Evolutionary conservation across 192 early-diverging fungal species (phyloP), one percentile per base, ranked within the genome.

Genomic region (Endogone sp.): DNA sequence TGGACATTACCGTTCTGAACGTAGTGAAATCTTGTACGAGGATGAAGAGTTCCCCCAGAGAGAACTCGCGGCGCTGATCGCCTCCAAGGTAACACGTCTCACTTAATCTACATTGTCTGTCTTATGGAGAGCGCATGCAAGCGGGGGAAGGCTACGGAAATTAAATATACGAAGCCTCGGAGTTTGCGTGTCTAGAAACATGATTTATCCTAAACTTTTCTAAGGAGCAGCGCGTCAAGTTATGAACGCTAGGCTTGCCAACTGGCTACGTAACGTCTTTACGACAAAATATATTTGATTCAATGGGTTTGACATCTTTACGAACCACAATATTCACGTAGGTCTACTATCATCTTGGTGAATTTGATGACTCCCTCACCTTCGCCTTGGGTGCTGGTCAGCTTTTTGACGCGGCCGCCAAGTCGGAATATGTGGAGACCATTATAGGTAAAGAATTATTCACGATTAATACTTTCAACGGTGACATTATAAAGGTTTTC

Each of bases 321-420:
- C n/a, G n/a, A n/a, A n/a, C n/a, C n/a, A n/a, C n/a, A n/a, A n/a
- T n/a, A n/a, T n/a, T n/a, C n/a, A n/a, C 56, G 2, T 61, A 93
- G 94, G 94, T 98, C 3, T 98, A 98, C 82, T 98, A 95, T 70
- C 93, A 99, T 71, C 82, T 98, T 37, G 97, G 95, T 37, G 97
- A 96, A 71, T 92, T 93, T 70, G 93, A 98, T 60, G 95, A 98
- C 58, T 97, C 98, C 10, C 78, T 99, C 67, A 84, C 83, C 56
- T 99, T 98, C 90, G 98, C 98, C 6, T 80, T 99, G 23, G 94
- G 95, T 25, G 95, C 98, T 6, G 98, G 93, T 25, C 76, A 92
- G 63, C 81, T 93, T 24, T 96, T 99, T 82, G 91, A 97, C 69
- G 79, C 93, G 25, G 75, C 85, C 4, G 85, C 87, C 21, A 91